Evolutionary conservation across 164 flowering plant genomes (phyloP).

Genomic region (Liquidambar formosana): DNA sequence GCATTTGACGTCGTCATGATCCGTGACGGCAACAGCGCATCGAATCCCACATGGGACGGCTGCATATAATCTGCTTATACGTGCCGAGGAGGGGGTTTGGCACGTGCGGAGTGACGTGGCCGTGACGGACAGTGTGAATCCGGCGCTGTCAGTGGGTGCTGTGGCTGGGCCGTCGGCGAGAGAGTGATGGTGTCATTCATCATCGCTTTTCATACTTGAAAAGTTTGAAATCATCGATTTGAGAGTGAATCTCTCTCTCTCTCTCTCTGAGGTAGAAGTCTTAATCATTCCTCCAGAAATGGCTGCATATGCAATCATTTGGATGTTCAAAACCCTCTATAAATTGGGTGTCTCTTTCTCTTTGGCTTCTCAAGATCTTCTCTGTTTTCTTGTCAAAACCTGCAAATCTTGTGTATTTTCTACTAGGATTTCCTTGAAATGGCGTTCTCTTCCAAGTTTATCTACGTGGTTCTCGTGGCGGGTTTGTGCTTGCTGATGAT

Average conservation of each 20-base stretch:
- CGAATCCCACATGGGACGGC: too few relatives aligned
- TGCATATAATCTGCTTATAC: neutral
- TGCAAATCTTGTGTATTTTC: neutral
- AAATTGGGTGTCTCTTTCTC: neutral
- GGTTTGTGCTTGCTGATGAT: constrained; percentile 15
- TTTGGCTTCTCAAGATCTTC: neutral
- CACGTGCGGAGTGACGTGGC: constrained; percentile 3
- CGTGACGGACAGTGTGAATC: neutral
- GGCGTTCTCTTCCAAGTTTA: constrained; percentile 4
- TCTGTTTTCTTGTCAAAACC: neutral
- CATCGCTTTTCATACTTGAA: too few relatives aligned
- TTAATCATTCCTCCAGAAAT: constrained; percentile 25
- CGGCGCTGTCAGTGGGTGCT: neutral
- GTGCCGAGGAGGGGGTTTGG: neutral
- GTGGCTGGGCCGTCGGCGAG: neutral
- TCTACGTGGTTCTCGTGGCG: constrained; percentile 3
- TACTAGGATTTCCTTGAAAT: neutral
- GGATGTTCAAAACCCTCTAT: constrained; percentile 2
- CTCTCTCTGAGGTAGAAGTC: neutral
- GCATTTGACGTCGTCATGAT: neutral
- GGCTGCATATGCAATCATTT: constrained; percentile 39
- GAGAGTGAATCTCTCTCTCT: neutral
- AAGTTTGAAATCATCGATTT: neutral
- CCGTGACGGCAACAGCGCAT: neutral
- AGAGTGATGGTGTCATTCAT: too few relatives aligned